These are phyloP conservation scores for Athelia sp. DNA, from an alignment of 1,284 basidiomycete genomes.

Conservation along the genomic window DNA sequence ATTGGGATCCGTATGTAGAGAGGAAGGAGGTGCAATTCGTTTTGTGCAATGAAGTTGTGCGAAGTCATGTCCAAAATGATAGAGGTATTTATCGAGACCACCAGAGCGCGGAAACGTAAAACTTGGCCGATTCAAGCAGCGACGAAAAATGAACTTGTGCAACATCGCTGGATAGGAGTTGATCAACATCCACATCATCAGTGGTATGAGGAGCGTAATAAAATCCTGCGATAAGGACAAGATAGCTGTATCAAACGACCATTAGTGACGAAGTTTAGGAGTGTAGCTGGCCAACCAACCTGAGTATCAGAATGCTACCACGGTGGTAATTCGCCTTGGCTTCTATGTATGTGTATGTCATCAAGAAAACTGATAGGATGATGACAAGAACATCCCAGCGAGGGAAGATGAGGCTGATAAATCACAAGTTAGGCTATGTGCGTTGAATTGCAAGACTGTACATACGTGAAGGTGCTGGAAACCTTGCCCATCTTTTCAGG, in stretches of 20 bases:
- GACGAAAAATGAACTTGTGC: neutral
- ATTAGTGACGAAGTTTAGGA: neutral
- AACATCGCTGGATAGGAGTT: neutral
- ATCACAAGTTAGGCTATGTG: neutral
- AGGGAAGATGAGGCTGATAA: conserved; percentile 87
- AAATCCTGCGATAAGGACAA: conserved; percentile 57
- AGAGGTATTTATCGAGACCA: neutral
- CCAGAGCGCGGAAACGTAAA: neutral
- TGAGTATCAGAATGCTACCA: conserved; percentile 87
- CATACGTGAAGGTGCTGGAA: conserved; percentile 86
- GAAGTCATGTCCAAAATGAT: neutral
- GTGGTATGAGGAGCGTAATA: conserved; percentile 44
- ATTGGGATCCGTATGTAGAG: neutral
- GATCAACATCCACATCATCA: conserved; percentile 13
- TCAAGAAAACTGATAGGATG: conserved; percentile 90
- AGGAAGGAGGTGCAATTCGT: too few species aligned
- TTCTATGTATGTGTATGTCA: conserved; percentile 99
- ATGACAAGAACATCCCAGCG: conserved; percentile 98
- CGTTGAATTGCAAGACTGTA: conserved; percentile 8
- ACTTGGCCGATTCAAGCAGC: neutral
- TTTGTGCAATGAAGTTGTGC: too few species aligned
- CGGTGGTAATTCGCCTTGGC: conserved; percentile 96
- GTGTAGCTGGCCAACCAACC: conserved; percentile 39
- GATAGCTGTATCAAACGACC: conserved; percentile 33
- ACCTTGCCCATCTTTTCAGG: conserved; percentile 78